Base-by-base conservation (phyloP, 352 stramenopile genomes). In the Pythium plurisporium region DNA sequence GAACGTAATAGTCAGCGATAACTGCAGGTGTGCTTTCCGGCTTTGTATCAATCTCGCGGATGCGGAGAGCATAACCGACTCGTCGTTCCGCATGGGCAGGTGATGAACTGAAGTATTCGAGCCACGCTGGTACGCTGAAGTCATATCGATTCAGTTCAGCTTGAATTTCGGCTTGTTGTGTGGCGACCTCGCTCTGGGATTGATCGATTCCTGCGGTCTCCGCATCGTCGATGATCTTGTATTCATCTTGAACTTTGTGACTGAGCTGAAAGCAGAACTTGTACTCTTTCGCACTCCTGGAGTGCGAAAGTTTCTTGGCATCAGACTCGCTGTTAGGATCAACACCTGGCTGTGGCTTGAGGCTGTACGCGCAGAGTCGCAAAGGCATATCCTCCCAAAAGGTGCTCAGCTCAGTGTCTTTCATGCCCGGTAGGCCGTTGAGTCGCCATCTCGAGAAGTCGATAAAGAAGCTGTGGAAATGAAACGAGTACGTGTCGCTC, bases 381-480 rank as follows among this genome's bases (percentile, higher is more conserved):
- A 88, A 57, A 17, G 78, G 78, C 78, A 88, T 88, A 37, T 82
- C 62, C 14, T 74, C 52, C 75, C 75, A 85, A 46, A 88, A 88
- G 4, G 59, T 65, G 3, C 68, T 59, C 27, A 89, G 59, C 34
- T 72, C 67, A 4, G 64, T 70, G 29, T 79, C 62, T 11, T 71
- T 69, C 53, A 88, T 70, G 0, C 79, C 74, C 0, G 79, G 79
- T 3, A 89, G 58, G 23, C 78, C 74, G 14, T 78, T 65, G 20
- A 87, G 41, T 30, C 81, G 62, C 79, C 79, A 89, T 7, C 50
- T 62, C 5, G 59, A 42, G 43, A 89, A 89, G 45, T 89, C 76
- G 56, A 89, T 78, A 47, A 85, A 89, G 44, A 74, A 84, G 55
- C 72, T 86, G 59, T 86, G 77, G 53, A 89, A 87, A 43, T 85